These are phyloP conservation scores for Aspergillus sclerotiicarbonarius DNA, from an alignment of 495 filamentous ascomycete species.

Conservation along the genomic window DNA sequence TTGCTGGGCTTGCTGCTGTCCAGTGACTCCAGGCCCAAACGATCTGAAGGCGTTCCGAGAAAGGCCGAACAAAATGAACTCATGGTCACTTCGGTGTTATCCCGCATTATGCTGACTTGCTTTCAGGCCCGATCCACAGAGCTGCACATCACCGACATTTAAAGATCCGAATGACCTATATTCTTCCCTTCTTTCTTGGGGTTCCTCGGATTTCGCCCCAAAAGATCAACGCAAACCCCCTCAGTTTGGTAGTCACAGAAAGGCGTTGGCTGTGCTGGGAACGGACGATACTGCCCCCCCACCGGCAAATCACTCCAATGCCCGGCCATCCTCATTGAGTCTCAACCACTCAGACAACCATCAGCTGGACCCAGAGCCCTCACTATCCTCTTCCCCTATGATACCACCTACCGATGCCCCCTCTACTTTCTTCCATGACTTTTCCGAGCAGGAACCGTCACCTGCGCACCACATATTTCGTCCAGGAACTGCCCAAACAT, in stretches of 20 bases:
- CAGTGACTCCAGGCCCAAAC: not conserved
- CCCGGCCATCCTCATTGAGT: conserved; percentile 30
- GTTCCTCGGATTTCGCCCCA: conserved; percentile 44
- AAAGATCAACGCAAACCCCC: conserved; percentile 43
- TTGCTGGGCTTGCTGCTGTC: not conserved
- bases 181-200: conserved; percentile 43
- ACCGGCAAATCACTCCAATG: conserved; percentile 24
- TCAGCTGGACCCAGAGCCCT: conserved; percentile 37
- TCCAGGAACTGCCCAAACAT: conserved; percentile 58
- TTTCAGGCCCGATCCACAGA: conserved; percentile 26
- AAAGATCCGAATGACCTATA: conserved; percentile 31
- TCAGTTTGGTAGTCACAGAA: conserved; percentile 39
- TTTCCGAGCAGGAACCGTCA: conserved; percentile 48
- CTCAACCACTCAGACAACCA: conserved; percentile 24
- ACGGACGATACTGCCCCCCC: conserved; percentile 29
- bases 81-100: not conserved
- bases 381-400: conserved; percentile 32
- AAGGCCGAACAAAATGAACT: too few species aligned
- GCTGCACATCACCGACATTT: conserved; percentile 17
- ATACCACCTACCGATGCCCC: conserved; percentile 33
- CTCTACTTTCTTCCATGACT: conserved; percentile 45
- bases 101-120: conserved; percentile 3
- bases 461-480: conserved; percentile 64
- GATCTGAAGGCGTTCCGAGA: not conserved
- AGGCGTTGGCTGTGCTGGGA: conserved; percentile 36